Conservation (phyloP, 2,329 filamentous ascomycete genomes). For the Fusarium sp. region DNA sequence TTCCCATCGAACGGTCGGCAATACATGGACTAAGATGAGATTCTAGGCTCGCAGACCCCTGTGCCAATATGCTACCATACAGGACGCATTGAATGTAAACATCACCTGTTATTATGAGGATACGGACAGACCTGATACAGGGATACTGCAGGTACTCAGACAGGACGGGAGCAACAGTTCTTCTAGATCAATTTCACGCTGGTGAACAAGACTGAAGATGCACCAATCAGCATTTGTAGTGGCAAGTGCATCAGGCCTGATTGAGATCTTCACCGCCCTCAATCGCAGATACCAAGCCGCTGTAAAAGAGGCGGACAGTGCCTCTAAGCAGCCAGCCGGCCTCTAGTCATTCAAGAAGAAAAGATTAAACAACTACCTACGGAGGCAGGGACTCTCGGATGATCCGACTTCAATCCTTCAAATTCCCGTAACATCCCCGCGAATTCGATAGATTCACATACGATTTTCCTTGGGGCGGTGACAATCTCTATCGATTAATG, state of each 20-base stretch:
- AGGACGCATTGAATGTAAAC: conserved; percentile 39
- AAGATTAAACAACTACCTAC: conserved; percentile 3
- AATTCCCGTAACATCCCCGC: conserved; percentile 43
- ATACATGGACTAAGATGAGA: conserved; percentile 26
- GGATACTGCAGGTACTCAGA: conserved; percentile 14
- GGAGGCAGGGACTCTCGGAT: conserved; percentile 24
- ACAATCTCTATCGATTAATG: conserved; percentile 22
- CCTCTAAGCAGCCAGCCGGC: conserved; percentile 2
- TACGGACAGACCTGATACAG: conserved; percentile 29
- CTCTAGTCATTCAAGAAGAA: conserved; percentile 18
- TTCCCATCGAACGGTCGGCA: conserved; percentile 12
- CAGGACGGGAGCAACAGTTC: conserved; percentile 7
- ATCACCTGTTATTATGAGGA: conserved; percentile 39
- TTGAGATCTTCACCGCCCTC: conserved; percentile 40
- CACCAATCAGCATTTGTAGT: conserved; percentile 4
- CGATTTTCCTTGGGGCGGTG: conserved; percentile 34
- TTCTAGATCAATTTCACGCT: conserved; percentile 27
- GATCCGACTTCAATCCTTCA: conserved; percentile 37
- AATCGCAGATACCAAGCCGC: conserved; percentile 6
- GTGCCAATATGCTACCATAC: conserved; percentile 31
- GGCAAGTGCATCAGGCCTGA: conserved; percentile 18
- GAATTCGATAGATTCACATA: conserved; percentile 26
- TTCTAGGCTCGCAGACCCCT: conserved; percentile 21
- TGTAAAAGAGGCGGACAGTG: conserved; percentile 5
- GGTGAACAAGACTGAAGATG: not conserved